A percentile compares a stretch with the other conserved stretches of the same genome.
phyloP scores from a whole-genome alignment of 2,329 filamentous ascomycete genomes.

The Hypoxylon sp. region DNA sequence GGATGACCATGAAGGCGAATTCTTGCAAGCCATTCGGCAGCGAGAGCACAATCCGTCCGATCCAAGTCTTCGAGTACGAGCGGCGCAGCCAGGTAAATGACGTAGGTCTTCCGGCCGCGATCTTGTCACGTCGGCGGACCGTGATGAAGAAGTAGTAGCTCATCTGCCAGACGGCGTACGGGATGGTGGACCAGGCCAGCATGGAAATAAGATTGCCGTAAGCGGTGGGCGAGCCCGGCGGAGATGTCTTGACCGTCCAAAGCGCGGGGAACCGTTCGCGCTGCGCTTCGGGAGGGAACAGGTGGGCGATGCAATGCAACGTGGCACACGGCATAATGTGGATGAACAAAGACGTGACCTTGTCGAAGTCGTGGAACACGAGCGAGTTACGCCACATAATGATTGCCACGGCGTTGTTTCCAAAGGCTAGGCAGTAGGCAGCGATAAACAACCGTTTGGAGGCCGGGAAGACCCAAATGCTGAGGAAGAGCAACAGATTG shows the following conservation, averaged over 20 bases:
- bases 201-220: slow-evolving; percentile 85
- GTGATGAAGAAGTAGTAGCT: slow-evolving; percentile 96
- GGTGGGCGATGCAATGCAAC: slow-evolving; percentile 91
- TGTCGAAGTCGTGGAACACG: slow-evolving; percentile 98
- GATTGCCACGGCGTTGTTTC: slow-evolving; percentile 97
- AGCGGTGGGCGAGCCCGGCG: slow-evolving; percentile 80
- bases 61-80: slow-evolving; percentile 90
- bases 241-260: slow-evolving; percentile 80
- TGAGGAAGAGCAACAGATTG: slow-evolving; percentile 86
- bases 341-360: slow-evolving; percentile 98
- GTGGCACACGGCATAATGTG: slow-evolving; percentile 99
- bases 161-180: slow-evolving; percentile 94
- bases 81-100: slow-evolving; percentile 97
- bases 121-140: slow-evolving; percentile 93
- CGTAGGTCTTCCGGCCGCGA: slow-evolving; percentile 93
- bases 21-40: slow-evolving; percentile 85
- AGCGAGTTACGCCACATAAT: slow-evolving; percentile 99
- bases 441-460: slow-evolving; percentile 94
- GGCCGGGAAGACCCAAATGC: slow-evolving; percentile 89
- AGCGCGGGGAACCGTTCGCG: slow-evolving; percentile 84
- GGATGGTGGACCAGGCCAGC: slow-evolving; percentile 94
- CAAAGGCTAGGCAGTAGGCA: slow-evolving; percentile 91
- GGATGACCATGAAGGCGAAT: slow-evolving; percentile 93
- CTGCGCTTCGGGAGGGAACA: slow-evolving; percentile 77
- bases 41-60: slow-evolving; percentile 86